Evolutionary conservation across 495 filamentous ascomycete genomes (phyloP), one percentile per base, ranked within the genome.

Genomic region (Schizothecium vesticola): DNA sequence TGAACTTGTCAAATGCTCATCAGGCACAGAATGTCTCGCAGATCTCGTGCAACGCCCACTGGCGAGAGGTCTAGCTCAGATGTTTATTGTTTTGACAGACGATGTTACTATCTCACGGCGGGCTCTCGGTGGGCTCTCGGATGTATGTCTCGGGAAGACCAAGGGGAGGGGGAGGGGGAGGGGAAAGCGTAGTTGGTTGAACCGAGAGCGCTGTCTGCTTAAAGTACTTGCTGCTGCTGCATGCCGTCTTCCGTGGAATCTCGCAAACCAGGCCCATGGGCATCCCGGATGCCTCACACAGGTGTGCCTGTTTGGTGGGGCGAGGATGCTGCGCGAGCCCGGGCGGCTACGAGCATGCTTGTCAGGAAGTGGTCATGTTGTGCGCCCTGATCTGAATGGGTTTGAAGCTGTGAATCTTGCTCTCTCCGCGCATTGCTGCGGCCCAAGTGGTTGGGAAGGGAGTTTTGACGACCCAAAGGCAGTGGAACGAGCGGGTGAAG

Each of bases 21-120:
- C 25, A 28, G n/a, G 19, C 26, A 61, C 26, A 61, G 60, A 61
- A 31, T 61, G 60, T 61, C 26, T 61, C 60, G 60, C 60, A 19
- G 26, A 19, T 61, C 26, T 28, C n/a, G 26, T 21, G 25, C 16
- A 16, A 31, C 25, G 26, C 60, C 31, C 22, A 21, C 25, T 31
- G 60, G 28, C 25, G 23, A 19, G 26, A 21, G 19, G 26, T 61
- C 60, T 13, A 7, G 12, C n/a, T 31, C 25, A 31, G 19, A 8
- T 31, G 60, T 31, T 29, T 11, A 61, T 21, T 51, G 43, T 51
- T 51, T 51, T 51, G 43, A 51, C 43, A 51, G 43, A 51, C 43
- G 43, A 51, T 51, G 43, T 51, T n/a, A 6, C 43, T 8, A 16
- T 51, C 43, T 51, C 43, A 51, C 43, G 13, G 19, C 19, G 16